Conservation (phyloP, 495 filamentous ascomycete genomes). For the Hypomontagnella monticulosa region DNA sequence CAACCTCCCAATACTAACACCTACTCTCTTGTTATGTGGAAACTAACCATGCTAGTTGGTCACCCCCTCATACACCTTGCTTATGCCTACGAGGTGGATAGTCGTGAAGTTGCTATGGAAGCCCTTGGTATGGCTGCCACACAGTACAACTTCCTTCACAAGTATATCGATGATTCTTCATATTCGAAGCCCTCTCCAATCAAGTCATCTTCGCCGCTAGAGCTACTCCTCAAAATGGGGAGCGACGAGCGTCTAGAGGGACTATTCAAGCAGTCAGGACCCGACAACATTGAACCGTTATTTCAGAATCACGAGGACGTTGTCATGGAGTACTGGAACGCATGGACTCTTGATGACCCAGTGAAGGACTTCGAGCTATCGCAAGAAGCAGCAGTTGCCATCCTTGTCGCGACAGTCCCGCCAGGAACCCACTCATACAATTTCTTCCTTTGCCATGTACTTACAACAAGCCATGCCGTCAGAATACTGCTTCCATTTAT, state of each 20-base stretch:
- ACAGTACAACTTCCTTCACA: slow-evolving; percentile 80
- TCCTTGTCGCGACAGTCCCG: slow-evolving; percentile 71
- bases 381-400: slow-evolving; percentile 76
- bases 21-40: not conserved
- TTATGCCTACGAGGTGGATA: slow-evolving; percentile 86
- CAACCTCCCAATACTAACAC: slow-evolving; percentile 1
- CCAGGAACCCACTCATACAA: slow-evolving; percentile 74
- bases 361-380: slow-evolving; percentile 77
- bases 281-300: slow-evolving; percentile 71
- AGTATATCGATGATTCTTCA: slow-evolving; percentile 76
- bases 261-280: slow-evolving; percentile 66
- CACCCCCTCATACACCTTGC: slow-evolving; percentile 90
- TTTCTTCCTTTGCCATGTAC: slow-evolving; percentile 83
- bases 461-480: slow-evolving; percentile 88
- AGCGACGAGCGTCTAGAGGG: slow-evolving; percentile 64
- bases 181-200: slow-evolving; percentile 67
- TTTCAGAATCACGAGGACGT: slow-evolving; percentile 74
- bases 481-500: slow-evolving; percentile 83
- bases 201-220: slow-evolving; percentile 65
- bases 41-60: slow-evolving; percentile 66
- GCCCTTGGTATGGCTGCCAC: slow-evolving; percentile 74
- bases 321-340: slow-evolving; percentile 87
- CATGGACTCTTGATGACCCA: slow-evolving; percentile 74
- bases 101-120: slow-evolving; percentile 83
- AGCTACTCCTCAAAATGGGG: slow-evolving; percentile 71